Conservation (phyloP, 805 yeast genomes). For the Blastobotrys parvus region DNA sequence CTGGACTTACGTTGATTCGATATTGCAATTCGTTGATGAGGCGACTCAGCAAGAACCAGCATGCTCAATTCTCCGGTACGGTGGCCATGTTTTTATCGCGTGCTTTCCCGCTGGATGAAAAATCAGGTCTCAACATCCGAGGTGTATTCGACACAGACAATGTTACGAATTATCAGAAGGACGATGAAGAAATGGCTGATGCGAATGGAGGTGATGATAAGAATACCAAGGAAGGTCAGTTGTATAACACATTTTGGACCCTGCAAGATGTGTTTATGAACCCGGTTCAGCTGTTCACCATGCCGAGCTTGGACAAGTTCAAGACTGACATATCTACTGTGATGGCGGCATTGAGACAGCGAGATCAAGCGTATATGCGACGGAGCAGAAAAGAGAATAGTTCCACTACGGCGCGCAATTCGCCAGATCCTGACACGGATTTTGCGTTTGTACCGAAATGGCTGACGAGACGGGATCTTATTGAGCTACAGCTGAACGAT, state of each 20-base stretch:
- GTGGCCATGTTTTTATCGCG: slow-evolving; percentile 27
- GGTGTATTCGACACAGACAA: slow-evolving; percentile 30
- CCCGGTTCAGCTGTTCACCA: slow-evolving; percentile 17
- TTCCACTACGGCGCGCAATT: slow-evolving; percentile 3
- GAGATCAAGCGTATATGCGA: background rate
- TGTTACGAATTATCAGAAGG: slow-evolving; percentile 19
- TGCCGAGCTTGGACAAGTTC: slow-evolving; percentile 8
- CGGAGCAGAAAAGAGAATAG: background rate
- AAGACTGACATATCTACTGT: slow-evolving; percentile 13
- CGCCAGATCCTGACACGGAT: no score
- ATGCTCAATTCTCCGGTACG: slow-evolving; percentile 28
- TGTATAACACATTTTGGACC: slow-evolving; percentile 25
- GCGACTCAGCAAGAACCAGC: slow-evolving; percentile 26
- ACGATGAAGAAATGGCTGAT: slow-evolving; percentile 5
- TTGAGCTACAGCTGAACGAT: slow-evolving; percentile 28
- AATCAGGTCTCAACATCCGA: slow-evolving; percentile 29
- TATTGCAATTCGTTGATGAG: slow-evolving; percentile 28
- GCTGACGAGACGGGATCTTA: slow-evolving; percentile 27
- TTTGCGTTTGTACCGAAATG: slow-evolving; percentile 27
- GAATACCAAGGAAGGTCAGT: slow-evolving; percentile 1
- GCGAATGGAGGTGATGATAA: background rate
- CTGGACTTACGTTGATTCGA: slow-evolving; percentile 29
- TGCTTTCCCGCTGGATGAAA: slow-evolving; percentile 30
- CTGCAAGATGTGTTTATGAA: slow-evolving; percentile 24
- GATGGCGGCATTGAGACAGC: slow-evolving; percentile 13